Base-by-base conservation (phyloP, 2,329 filamentous ascomycete species). In the Aspergillus pseudoterreus region DNA sequence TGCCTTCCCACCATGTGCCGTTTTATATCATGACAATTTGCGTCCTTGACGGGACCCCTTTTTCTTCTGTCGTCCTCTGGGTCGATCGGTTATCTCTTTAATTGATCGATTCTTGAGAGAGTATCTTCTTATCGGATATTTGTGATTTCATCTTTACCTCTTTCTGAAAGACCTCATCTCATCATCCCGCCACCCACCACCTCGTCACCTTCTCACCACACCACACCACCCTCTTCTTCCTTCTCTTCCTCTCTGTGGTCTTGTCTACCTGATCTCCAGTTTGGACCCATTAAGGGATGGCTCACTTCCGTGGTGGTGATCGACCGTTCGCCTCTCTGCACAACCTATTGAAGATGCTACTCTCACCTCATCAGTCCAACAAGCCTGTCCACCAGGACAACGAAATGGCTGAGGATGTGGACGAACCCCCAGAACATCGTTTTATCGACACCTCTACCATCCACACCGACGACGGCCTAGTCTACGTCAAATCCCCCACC, bases 401-500 rank as follows among this genome's bases (percentile, higher is more conserved):
- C 53, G 91, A 96, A 51, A 70, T 84, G 60, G 75, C 79, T 52
- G 82, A 87, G 58, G 92, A 96, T 64, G 80, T 85, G 46, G 92
- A 97, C 71, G 92, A 97, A 71, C 92, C 92, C 45, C 91, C 92
- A 63, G 92, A 96, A 59, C 61, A 65, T 30, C 65, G 59, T 43
- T 55, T 62, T 46, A 51, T 65, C 12, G 65, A 61, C 50, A 55
- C 60, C 33, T 57, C 70, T 55, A 47, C 63, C 55, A 60, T 56
- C 59, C 51, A 71, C 63, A 50, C 61, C 51, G 56, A 65, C 47
- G 57, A 65, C 38, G 61, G 58, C 48, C 53, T 61, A 12, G 54
- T 67, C 39, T 81, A 81, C 61, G 65, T 71, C 50, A 82, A 82
- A 60, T 70, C 75, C 9, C 66, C 71, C 17, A 65, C 71, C 38